A percentile compares a stretch with the other conserved stretches of the same genome.
These are phyloP conservation scores for Blastomyces percursus DNA, from an alignment of 2,329 filamentous ascomycete species.

Conservation along the genomic window DNA sequence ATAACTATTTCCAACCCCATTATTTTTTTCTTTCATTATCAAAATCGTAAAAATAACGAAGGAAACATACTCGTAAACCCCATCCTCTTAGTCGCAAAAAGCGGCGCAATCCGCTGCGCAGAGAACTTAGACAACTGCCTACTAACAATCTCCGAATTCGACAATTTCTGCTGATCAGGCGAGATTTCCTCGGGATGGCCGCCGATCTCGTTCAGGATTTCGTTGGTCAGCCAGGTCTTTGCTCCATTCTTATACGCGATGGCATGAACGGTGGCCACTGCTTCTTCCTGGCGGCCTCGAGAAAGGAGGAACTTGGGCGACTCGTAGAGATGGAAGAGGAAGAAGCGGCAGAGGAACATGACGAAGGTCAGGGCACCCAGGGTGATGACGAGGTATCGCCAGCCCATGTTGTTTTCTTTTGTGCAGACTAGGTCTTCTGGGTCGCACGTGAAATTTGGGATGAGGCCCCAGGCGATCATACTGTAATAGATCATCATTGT, in stretches of 20 bases:
- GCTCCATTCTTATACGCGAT: conserved; percentile 59
- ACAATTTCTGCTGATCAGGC: conserved; percentile 29
- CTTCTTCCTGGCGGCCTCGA: conserved; percentile 63
- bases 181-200: conserved; percentile 32
- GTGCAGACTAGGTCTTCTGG: conserved; percentile 29
- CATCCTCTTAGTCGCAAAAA: conserved; percentile 44
- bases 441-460: conserved; percentile 53
- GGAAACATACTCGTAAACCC: conserved; percentile 35
- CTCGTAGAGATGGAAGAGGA: conserved; percentile 71
- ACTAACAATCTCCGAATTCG: conserved; percentile 41
- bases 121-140: conserved; percentile 57
- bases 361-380: conserved; percentile 61
- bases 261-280: conserved; percentile 67
- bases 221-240: conserved; percentile 66
- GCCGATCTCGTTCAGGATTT: conserved; percentile 48
- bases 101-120: conserved; percentile 52
- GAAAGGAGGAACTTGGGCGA: conserved; percentile 76
- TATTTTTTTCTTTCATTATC: background rate
- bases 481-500: conserved; percentile 10
- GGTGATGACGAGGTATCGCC: conserved; percentile 62
- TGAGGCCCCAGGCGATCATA: conserved; percentile 61
- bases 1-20: background rate
- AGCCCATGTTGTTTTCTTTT: conserved; percentile 53
- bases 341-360: conserved; percentile 71
- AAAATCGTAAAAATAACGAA: background rate